Evolutionary conservation across 2,329 filamentous ascomycete genomes (phyloP).

Genomic region (Trichophyton rubrum): DNA sequence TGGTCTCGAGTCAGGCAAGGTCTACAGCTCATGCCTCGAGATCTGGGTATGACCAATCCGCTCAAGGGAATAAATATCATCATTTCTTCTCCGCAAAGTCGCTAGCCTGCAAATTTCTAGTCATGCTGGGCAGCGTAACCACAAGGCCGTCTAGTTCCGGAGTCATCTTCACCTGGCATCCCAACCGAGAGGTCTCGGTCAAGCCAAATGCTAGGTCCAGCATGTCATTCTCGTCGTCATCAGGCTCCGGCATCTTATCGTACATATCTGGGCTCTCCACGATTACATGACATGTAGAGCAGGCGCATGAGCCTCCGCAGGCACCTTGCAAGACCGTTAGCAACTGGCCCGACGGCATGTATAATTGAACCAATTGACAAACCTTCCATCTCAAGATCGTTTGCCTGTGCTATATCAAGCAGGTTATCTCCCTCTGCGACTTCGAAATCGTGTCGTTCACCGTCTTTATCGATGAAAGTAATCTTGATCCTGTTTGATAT

Average conservation of each 20-base stretch:
- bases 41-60: neutral
- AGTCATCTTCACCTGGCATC: slow-evolving; percentile 84
- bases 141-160: slow-evolving; percentile 78
- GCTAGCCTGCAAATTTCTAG: slow-evolving; percentile 85
- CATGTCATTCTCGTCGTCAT: slow-evolving; percentile 81
- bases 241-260: slow-evolving; percentile 64
- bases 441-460: slow-evolving; percentile 59
- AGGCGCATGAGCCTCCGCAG: slow-evolving; percentile 86
- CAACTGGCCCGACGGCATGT: neutral
- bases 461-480: slow-evolving; percentile 89
- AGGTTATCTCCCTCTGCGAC: slow-evolving; percentile 84
- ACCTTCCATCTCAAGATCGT: slow-evolving; percentile 97
- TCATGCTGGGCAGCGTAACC: slow-evolving; percentile 83
- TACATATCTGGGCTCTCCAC: slow-evolving; percentile 61
- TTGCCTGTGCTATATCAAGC: slow-evolving; percentile 83
- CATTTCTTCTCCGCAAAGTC: slow-evolving; percentile 54
- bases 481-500: slow-evolving; percentile 55
- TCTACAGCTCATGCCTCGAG: neutral
- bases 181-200: slow-evolving; percentile 71
- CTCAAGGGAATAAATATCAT: slow-evolving; percentile 8
- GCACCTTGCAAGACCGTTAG: slow-evolving; percentile 44
- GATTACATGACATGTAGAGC: slow-evolving; percentile 86
- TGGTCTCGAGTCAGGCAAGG: neutral
- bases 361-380: slow-evolving; percentile 1
- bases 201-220: slow-evolving; percentile 80